Evolutionary conservation across 73 alveolate species (phyloP), one percentile per base, ranked within the genome.

Genomic region (Symbiodinium natans): DNA sequence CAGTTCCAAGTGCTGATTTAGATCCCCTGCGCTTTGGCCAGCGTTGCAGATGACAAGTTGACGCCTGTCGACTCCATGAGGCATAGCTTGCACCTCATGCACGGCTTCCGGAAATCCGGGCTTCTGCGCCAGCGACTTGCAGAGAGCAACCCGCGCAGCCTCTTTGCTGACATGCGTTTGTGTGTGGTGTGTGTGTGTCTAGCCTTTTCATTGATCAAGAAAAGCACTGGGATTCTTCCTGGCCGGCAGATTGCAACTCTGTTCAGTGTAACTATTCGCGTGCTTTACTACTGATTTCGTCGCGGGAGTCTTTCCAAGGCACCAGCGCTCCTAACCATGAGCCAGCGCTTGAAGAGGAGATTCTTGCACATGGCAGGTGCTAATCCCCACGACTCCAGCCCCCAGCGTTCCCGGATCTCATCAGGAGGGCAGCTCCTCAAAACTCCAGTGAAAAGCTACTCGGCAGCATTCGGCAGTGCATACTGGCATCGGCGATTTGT

Each of bases 341-440:
- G 95, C 74, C 95, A 88, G 43, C 85, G 41, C 33, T 29, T 88
- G 68, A 85, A 88, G 43, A 88, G 95, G 95, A 59, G 83, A 29
- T 19, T 52, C 11, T n/a, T 9, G 77, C 33, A 59, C 36, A n/a
- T 59, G 29, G 8, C 41, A 10, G 41, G 77, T 27, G 34, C 34
- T 27, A 59, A 27, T 59, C 27, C 25, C 42, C 46, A 9, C 27
- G 31, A 13, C 59, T 63, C 36, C 29, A 63, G 80, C 13, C 80
- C 19, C 80, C 13, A 23, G 80, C 80, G 27, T n/a, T n/a, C n/a
- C n/a, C n/a, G n/a, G n/a, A 63, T 3, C 0, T 63, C 36, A 4
- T 23, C 80, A n/a, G 80, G 0, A 63, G 36, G 36, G 33, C 80
- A 3, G 80, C 80, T 29, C 80, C 36, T 31, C 80, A 25, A 27